A percentile compares a stretch with the other conserved stretches of the same genome.
These are phyloP conservation scores for Cryomyces minteri DNA, from an alignment of 495 filamentous ascomycete species.

Conservation along the genomic window DNA sequence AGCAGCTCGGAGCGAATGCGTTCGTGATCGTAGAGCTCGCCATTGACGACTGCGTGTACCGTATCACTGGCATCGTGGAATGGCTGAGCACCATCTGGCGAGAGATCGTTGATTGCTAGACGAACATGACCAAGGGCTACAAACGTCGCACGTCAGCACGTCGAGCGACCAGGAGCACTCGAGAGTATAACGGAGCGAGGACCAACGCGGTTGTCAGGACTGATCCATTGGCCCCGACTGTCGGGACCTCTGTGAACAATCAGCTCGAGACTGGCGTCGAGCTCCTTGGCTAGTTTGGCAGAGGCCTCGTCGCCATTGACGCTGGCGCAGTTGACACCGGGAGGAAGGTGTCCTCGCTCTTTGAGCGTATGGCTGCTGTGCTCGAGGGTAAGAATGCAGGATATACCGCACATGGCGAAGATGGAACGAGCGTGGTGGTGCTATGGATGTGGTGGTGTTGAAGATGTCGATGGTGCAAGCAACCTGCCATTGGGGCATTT, in stretches of 20 bases:
- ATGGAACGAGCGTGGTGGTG: no score
- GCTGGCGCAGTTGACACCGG: background rate
- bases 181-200: background rate
- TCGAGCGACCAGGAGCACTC: background rate
- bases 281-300: background rate
- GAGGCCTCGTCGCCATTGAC: background rate
- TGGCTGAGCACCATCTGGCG: constrained; percentile 26
- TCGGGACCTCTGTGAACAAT: constrained; percentile 32
- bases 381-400: no score
- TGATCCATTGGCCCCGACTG: constrained; percentile 26
- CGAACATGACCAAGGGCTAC: constrained; percentile 26
- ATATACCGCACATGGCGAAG: no score
- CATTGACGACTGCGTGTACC: constrained; percentile 35
- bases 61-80: constrained; percentile 20
- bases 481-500: no score
- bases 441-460: no score
- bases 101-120: constrained; percentile 33
- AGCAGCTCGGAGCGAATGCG: constrained; percentile 19
- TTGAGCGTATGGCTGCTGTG: no score
- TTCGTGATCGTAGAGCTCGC: constrained; percentile 34
- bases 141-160: background rate
- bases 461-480: no score
- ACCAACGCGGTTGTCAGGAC: constrained; percentile 22
- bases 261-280: constrained; percentile 17
- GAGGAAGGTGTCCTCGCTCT: no score